Base-by-base conservation (phyloP, 306 rosid genomes). In the Boehmeria nivea region DNA sequence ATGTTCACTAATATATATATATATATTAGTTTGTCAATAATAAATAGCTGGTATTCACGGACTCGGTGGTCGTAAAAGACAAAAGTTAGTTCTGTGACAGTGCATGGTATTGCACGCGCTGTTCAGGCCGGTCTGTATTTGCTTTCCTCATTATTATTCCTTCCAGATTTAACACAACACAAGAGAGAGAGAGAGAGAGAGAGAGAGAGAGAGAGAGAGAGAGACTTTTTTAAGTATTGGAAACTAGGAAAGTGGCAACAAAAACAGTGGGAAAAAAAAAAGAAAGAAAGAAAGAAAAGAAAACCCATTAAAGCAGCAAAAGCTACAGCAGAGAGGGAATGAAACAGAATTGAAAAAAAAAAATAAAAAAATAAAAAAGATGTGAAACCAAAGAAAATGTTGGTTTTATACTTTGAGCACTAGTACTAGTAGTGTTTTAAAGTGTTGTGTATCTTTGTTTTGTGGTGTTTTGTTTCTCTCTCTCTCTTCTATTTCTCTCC, bases 361-460 rank as follows among this genome's bases (percentile, higher is more conserved):
- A 43, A 13, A 6, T 42, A 33, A 3, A 66, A 31, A 2, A 22
- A n/a, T 34, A 52, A 52, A 60, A 67, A 70, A 73, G 80, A 70
- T 77, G 84, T 76, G 78, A 82, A 71, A 72, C 63, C 68, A 54
- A 72, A 61, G n/a, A n/a, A 62, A 64, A 60, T 47, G 76, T 58
- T 78, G 54, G n/a, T 59, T 37, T 10, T 54, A 54, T 17, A 31
- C 19, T 17, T 11, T 34, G 59, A 54, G 44, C 9, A 27, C 16
- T 49, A 15, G 4, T 25, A 33, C 38, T 33, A 33, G 36, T 51
- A 21, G 16, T 22, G 22, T 22, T 18, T 18, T 46, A 22, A n/a
- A n/a, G n/a, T n/a, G n/a, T 46, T n/a, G 19, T n/a, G n/a, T n/a
- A n/a, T n/a, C n/a, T n/a, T n/a, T n/a, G n/a, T n/a, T n/a, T n/a